Base-by-base conservation (phyloP, 2,329 filamentous ascomycete genomes). In the Hypoxylon rubiginosum region DNA sequence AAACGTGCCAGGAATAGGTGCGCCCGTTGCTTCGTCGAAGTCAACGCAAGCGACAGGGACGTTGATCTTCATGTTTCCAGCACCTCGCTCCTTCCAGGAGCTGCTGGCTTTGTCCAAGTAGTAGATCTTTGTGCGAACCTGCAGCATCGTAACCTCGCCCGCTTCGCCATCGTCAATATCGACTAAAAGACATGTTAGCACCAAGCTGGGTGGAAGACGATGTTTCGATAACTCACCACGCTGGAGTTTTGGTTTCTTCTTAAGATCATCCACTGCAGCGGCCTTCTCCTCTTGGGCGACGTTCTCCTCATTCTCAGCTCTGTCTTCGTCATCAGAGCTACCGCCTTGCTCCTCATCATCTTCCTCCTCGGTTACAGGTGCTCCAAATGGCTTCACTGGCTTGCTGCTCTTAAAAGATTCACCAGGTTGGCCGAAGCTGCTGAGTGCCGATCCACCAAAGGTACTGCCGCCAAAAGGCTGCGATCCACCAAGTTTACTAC, bases 21-120 rank as follows among this genome's bases (percentile, higher is more conserved):
- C 73, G 3, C 83, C 84, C 17, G 80, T 79, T 21, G 74, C 68
- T 11, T 88, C 84, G 63, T 90, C 84, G 43, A 86, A 84, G 24
- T 86, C 83, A 4, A 87, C 82, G 62, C 84, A 87, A 30, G 81
- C 79, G 69, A 87, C 84, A 2, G 88, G 87, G 13, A 91, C 90
- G 74, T 97, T 97, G 77, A 97, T 86, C 80, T 96, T 96, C 71
- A 97, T 84, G 72, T 91, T 91, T 48, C 94, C 94, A 3, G 90
- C 86, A 11, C 94, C 94, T 56, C 94, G 90, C 80, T 98, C 95
- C 78, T 95, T 95, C 95, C 95, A 98, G 50, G 89, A 90, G 58
- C 87, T 87, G 49, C 85, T 85, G 36, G 84, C 84, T 69, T 88
- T 88, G 69, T 91, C 89, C 73, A 96, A 91, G 62, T 91, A 87